Percentiles rank a stretch among this genome's conserved stretches.
Evolutionary conservation across 2,329 filamentous ascomycete genomes (phyloP).

Genomic region (Claviceps citrina): DNA sequence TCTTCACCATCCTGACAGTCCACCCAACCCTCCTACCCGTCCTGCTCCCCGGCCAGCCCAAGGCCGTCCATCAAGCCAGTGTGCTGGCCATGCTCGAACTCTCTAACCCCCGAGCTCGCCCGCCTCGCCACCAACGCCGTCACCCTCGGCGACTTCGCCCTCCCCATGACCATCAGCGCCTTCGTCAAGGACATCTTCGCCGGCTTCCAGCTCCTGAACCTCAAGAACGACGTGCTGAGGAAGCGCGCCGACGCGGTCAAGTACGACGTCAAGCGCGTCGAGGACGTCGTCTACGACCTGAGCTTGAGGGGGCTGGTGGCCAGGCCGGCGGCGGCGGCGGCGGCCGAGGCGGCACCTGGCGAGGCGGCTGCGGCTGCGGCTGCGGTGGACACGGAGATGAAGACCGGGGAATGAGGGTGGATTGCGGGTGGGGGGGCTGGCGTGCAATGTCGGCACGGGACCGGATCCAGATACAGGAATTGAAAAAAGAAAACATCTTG

Average conservation of each 20-base stretch:
- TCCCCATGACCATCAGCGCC: conserved; percentile 73
- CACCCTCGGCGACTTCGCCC: conserved; percentile 66
- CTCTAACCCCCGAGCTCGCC: conserved; percentile 76
- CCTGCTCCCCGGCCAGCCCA: no score
- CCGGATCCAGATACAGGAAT: no score
- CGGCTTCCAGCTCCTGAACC: conserved; percentile 90
- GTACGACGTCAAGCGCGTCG: conserved; percentile 94
- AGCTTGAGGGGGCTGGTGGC: conserved; percentile 71
- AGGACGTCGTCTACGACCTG: conserved; percentile 94
- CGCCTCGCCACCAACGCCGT: conserved; percentile 90
- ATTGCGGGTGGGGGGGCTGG: background rate
- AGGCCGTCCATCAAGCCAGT: no score
- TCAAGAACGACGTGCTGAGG: conserved; percentile 87
- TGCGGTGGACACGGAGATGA: conserved; percentile 22
- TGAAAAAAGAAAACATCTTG: no score
- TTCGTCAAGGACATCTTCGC: conserved; percentile 94
- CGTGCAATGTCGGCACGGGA: no score
- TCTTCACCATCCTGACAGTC: no score
- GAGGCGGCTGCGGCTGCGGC: no score
- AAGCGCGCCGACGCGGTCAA: conserved; percentile 87
- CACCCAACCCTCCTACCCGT: no score
- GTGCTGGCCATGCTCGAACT: no score
- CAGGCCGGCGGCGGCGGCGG: conserved; percentile 19
- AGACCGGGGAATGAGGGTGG: conserved; percentile 15
- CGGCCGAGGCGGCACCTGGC: no score